Evolutionary conservation across 139 green algal genomes (phyloP), one percentile per base, ranked within the genome.

Genomic region (Cymbomonas tetramitiformis): DNA sequence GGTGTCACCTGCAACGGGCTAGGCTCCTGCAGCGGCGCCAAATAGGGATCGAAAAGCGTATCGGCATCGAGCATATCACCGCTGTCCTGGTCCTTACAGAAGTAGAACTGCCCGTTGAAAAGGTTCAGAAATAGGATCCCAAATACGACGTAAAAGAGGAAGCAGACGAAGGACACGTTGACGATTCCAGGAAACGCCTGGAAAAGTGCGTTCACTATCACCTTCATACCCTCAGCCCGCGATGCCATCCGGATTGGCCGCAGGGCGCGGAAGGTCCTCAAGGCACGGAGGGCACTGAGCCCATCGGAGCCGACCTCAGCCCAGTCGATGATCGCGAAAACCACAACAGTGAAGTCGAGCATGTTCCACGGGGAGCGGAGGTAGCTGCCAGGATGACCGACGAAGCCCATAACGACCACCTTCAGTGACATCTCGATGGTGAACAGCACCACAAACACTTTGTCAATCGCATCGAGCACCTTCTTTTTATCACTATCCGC

Each of bases 71-170:
- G 12, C 36, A 43, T 12, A 12, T 43, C 36, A 15, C 36, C 38
- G 10, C 5, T 28, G 30, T 57, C 3, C 23, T 33, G 30, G n/a
- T 73, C 65, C 7, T 53, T 44, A 56, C 72, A 76, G 51, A 52
- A 73, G 41, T 64, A 62, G n/a, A 71, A 63, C 34, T 31, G 41
- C 8, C 66, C 71, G 21, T 63, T 68, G 44, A 84, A 46, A 18
- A 85, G 51, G 47, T 78, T 72, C 15, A 88, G 56, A 6, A 52
- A 72, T 34, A 88, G 65, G 47, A 88, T 79, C 23, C 59, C 76
- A 65, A 88, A 86, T 18, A 83, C 79, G 38, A 83, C 61, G 67
- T 76, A 83, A 61, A 88, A 79, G 18, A 83, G 66, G 25, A 75
- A 9, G 29, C 65, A 82, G 3, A 88, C 74, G 23, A 84, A 61